Evolutionary conservation across 2,329 filamentous ascomycete genomes (phyloP).

Genomic region (Fusarium decemcellulare): DNA sequence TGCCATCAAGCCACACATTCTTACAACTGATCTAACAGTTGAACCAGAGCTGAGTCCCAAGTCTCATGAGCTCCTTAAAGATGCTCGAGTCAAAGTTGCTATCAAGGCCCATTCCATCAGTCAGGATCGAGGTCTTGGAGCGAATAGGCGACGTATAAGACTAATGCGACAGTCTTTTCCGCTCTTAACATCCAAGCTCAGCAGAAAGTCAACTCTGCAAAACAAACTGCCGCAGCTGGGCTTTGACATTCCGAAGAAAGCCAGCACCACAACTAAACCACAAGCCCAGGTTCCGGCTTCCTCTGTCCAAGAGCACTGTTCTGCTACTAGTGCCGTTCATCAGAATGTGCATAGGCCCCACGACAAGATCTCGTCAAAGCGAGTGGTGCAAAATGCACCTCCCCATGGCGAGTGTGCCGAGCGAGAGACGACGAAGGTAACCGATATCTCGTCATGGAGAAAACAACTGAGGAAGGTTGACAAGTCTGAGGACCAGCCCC

Average conservation of each 20-base stretch:
- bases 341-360: constrained; percentile 1
- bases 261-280: constrained; percentile 7
- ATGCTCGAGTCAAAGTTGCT: constrained; percentile 34
- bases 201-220: not conserved
- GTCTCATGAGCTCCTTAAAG: constrained; percentile 33
- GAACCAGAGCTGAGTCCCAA: constrained; percentile 37
- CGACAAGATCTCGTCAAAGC: constrained; percentile 5
- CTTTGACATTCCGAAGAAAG: not conserved
- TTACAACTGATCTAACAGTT: constrained; percentile 29
- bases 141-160: constrained; percentile 3
- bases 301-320: not conserved
- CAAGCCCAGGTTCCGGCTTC: constrained; percentile 5
- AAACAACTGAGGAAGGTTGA: constrained; percentile 44
- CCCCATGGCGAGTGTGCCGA: constrained; percentile 9
- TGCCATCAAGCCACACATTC: constrained; percentile 22
- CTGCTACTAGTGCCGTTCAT: not conserved
- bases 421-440: constrained; percentile 13
- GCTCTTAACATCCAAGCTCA: not conserved
- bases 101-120: constrained; percentile 23
- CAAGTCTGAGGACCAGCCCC: constrained; percentile 31
- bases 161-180: constrained; percentile 8
- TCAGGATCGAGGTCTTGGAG: constrained; percentile 17
- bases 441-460: constrained; percentile 40
- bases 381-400: constrained; percentile 20
- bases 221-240: constrained; percentile 4